These are phyloP conservation scores for Tirmania nivea DNA, from an alignment of 495 filamentous ascomycete species.

Conservation along the genomic window DNA sequence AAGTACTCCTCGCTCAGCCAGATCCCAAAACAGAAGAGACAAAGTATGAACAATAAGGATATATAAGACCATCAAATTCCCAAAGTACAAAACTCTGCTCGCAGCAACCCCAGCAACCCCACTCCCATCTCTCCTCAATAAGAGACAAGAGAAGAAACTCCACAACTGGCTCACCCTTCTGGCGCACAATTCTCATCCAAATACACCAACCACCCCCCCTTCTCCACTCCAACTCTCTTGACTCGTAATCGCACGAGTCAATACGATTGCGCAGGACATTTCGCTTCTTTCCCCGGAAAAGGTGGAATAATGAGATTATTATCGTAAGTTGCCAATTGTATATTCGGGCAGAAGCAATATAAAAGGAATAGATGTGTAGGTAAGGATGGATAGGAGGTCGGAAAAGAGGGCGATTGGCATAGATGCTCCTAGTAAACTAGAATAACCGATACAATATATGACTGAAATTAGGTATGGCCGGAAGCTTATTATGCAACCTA, in stretches of 20 bases:
- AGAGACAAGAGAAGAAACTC: no score
- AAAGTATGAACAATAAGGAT: no score
- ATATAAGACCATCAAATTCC: no score
- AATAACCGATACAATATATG: conserved; percentile 84
- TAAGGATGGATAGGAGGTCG: conserved; percentile 76
- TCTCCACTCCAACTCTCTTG: no score
- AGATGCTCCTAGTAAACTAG: conserved; percentile 82
- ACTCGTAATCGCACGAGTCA: conserved; percentile 97
- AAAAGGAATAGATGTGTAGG: conserved; percentile 96
- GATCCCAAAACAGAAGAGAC: no score
- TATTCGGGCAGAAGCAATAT: conserved; percentile 85
- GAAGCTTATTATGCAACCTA: conserved; percentile 29
- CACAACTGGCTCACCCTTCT: no score
- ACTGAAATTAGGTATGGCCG: conserved; percentile 62
- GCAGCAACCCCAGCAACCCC: no score
- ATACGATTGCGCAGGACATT: conserved; percentile 95
- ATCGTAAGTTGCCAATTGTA: conserved; percentile 98
- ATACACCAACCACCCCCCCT: no score
- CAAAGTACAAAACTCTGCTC: no score
- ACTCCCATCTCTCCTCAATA: no score
- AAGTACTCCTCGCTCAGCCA: no score
- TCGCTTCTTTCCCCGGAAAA: conserved; percentile 93
- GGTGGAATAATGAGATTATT: conserved; percentile 86
- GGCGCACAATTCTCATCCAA: no score
- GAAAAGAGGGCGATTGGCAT: conserved; percentile 96